Evolutionary conservation across 106 monocot species (phyloP), one percentile per base, ranked within the genome.

Genomic region (Platanthera guangdongensis): DNA sequence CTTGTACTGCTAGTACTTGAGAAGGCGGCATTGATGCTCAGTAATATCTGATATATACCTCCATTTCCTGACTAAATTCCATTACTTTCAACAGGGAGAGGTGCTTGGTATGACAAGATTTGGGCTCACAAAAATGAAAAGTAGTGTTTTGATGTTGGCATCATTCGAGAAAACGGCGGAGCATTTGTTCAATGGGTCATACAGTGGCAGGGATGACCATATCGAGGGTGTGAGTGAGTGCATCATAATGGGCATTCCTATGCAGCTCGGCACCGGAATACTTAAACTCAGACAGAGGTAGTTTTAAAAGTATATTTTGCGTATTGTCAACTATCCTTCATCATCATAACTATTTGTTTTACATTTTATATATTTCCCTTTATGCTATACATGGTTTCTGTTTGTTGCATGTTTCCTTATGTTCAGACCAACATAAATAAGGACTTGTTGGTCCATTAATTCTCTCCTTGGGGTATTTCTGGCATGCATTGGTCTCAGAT

Each of bases 181-280:
- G 12, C 97, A 97, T 76, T 78, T 97, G 4, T 94, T 94, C 52
- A 94, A 94, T 79, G 97, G 89, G 21, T 89, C 97, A 39, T 84
- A 92, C 57, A 88, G 83, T 84, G 91, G 91, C 45, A 85, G 88
- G 75, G 86, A 83, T 76, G 97, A 97, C 73, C 84, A 88, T 57
- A 94, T 97, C 79, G 84, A 97, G 53, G 97, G 97, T 47, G 97
- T 97, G 49, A 91, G 87, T 79, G 97, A 97, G 77, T 89, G 94
- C 70, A 94, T 97, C 77, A 94, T 97, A 47, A 94, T 88, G 94
- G 97, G 97, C 54, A 92, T 94, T 46, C 97, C 97, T 0, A 97
- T 97, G 89, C 91, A 81, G 65, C 75, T 94, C 6, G 97, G 97
- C 49, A 97, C 94, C 47, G 97, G 97, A 82, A 92, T 94, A 51